Evolutionary conservation across 2,329 filamentous ascomycete species (phyloP), one percentile per base, ranked within the genome.

Genomic region (Teratosphaeria zuluensis): DNA sequence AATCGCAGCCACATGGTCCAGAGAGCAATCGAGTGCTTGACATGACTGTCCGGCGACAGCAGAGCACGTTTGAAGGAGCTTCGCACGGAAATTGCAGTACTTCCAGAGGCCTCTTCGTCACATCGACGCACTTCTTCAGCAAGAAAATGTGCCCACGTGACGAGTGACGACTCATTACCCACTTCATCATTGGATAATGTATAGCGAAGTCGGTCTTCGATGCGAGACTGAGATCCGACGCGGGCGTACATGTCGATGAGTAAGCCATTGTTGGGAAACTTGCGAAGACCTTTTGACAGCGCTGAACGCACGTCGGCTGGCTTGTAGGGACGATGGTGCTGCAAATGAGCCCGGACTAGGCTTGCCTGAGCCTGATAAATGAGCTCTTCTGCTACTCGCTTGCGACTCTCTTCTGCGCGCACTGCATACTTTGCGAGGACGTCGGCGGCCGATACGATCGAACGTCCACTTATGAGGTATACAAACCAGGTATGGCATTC

Each of bases 151-250:
- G 81, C 70, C 68, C 81, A 81, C 0, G 76, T 74, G 0, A 78
- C 74, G n/a, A 84, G 64, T 2, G 70, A 73, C 24, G 73, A 51
- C 21, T 51, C 16, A n/a, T 54, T 51, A 4, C 32, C 48, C 4
- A 53, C 7, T 16, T 42, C 7, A 8, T 57, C 33, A 4, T 51
- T 21, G 21, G 80, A 73, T 11, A 92, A 75, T 8, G 89, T 74
- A 5, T 81, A 78, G n/a, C 88, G 84, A 21, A 95, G 83, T 19
- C 89, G 87, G 65, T 95, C 89, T 61, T 90, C 84, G 24, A 95
- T 83, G 21, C 89, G 86, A 64, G 94, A 88, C 61, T 90, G 83
- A 1, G 84, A 79, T 69, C 92, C 86, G 62, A 89, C 85, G 78
- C 86, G 88, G n/a, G 85, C 81, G 63, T 87, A 87, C 0, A 94